Base-by-base conservation (phyloP, 176 grass and related monocot species). In the Triticum timopheevii region DNA sequence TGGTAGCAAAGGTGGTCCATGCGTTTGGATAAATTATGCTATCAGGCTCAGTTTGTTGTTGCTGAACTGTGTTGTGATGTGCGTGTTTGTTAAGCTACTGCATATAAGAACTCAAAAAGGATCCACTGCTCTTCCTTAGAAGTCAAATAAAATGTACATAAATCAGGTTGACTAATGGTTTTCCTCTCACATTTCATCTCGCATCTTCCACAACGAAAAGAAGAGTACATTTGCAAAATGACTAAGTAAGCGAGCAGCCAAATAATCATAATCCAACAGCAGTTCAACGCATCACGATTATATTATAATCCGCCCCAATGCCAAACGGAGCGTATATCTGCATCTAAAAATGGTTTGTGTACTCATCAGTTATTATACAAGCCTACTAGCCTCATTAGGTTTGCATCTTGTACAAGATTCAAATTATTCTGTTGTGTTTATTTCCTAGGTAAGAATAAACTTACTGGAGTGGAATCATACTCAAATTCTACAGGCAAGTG, bases 111-210 rank as follows among this genome's bases (percentile, higher is more conserved):
- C 23, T 44, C 40, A 74, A 24, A 74, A 17, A 50, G 25, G 23
- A 25, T 75, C 0, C 27, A 25, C 27, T 17, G 44, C 13, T 75
- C 72, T 75, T 75, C 13, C 49, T 17, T 17, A 49, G 42, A 50
- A 75, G 27, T 28, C 24, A 75, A 75, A 50, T 75, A 49, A 75
- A 75, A 50, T 75, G 42, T 50, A 75, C 24, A 75, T 75, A 75
- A 44, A 75, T 75, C 42, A 49, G 42, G 42, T 50, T 50, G 42
- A 75, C 23, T 50, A 49, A 74, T 45, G 39, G 12, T 47, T 74
- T 42, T 47, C 71, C 40, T 16, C 71, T 74, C 40, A 74, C 40
- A 74, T 27, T 74, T 74, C 39, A 74, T 74, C 71, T 47, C 47
- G 24, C 71, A 74, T 58, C 19, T 58, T 58, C 71, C 25, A 6